These are phyloP conservation scores for Cordia subcordata DNA, from an alignment of 257 asterid species.

Conservation along the genomic window DNA sequence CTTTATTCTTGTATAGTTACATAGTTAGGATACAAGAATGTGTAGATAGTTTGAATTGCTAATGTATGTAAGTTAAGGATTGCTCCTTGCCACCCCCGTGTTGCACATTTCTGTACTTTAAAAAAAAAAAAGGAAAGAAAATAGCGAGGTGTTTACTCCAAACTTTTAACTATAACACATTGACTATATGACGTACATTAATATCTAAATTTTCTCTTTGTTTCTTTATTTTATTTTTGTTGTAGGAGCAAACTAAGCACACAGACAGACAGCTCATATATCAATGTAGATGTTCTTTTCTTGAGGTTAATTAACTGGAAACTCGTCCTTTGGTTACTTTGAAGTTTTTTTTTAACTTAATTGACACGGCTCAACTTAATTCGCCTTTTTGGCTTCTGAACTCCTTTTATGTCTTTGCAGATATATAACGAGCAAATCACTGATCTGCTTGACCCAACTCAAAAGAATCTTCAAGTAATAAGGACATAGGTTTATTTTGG, in stretches of 20 bases:
- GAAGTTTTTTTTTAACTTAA: slow-evolving; percentile 1
- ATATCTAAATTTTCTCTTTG: background rate
- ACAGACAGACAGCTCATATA: slow-evolving; percentile 74
- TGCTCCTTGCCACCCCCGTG: too few species aligned
- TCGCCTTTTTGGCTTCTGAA: slow-evolving; percentile 14
- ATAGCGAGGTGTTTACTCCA: too few species aligned
- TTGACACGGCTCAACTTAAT: slow-evolving; percentile 8
- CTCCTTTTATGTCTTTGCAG: slow-evolving; percentile 27
- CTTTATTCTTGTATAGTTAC: background rate
- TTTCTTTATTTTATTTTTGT: slow-evolving; percentile 16
- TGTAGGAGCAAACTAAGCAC: slow-evolving; percentile 88
- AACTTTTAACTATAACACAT: too few species aligned
- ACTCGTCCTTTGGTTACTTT: slow-evolving; percentile 9
- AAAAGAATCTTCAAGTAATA: slow-evolving; percentile 85
- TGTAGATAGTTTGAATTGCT: too few species aligned
- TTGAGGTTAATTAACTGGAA: slow-evolving; percentile 55
- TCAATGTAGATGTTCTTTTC: slow-evolving; percentile 96
- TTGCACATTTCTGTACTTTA: too few species aligned
- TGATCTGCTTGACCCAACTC: slow-evolving; percentile 92
- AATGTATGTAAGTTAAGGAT: too few species aligned
- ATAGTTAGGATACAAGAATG: too few species aligned
- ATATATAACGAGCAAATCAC: slow-evolving; percentile 98
- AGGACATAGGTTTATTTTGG: background rate
- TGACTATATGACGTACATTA: background rate
- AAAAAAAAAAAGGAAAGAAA: too few species aligned